phyloP scores from a whole-genome alignment of 2,329 filamentous ascomycete genomes.

The Aspergillus persii region DNA sequence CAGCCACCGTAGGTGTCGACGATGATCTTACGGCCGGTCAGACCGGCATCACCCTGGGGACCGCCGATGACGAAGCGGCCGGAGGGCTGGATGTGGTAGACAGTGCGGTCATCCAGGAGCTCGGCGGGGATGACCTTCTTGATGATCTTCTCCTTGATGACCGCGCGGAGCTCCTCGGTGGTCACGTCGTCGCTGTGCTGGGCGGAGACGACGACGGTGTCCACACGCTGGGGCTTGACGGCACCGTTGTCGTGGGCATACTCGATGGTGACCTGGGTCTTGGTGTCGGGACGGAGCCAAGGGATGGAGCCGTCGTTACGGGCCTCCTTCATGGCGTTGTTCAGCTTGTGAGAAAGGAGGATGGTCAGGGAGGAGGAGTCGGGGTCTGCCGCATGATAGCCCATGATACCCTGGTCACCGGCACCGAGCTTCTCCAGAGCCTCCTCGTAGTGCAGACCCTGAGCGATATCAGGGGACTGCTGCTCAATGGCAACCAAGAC shows the following conservation, averaged over 20 bases:
- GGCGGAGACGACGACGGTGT: slow-evolving; percentile 95
- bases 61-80: slow-evolving; percentile 99
- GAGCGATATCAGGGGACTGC: slow-evolving; percentile 97
- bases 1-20: slow-evolving; percentile 99
- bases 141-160: slow-evolving; percentile 97
- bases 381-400: too few species aligned
- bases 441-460: slow-evolving; percentile 97
- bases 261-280: slow-evolving; percentile 99
- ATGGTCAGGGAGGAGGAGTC: too few species aligned
- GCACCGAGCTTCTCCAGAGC: slow-evolving; percentile 96
- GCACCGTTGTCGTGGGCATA: slow-evolving; percentile 93
- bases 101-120: slow-evolving; percentile 87
- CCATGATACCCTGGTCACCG: slow-evolving; percentile 99
- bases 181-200: slow-evolving; percentile 87
- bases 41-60: slow-evolving; percentile 96
- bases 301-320: slow-evolving; percentile 82
- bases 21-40: slow-evolving; percentile 98
- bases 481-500: slow-evolving; percentile 98
- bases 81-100: slow-evolving; percentile 99
- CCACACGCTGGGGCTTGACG: slow-evolving; percentile 85
- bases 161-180: slow-evolving; percentile 88
- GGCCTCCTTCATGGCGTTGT: slow-evolving; percentile 87
- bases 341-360: slow-evolving; percentile 93
- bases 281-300: slow-evolving; percentile 97
- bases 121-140: slow-evolving; percentile 89